These are phyloP conservation scores for Pichia exigua DNA, from an alignment of 805 yeast genomes.

Conservation along the genomic window DNA sequence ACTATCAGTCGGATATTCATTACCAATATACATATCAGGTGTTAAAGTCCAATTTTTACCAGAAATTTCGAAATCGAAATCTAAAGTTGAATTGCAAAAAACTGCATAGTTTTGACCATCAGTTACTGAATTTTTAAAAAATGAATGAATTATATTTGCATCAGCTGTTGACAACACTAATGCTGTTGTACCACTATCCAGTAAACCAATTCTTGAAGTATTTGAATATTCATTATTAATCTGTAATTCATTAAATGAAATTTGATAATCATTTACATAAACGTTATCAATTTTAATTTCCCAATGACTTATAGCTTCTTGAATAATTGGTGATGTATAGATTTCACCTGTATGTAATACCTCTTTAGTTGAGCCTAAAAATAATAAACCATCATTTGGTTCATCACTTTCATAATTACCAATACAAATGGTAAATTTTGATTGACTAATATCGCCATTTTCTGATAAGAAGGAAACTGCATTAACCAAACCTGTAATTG, in stretches of 20 bases:
- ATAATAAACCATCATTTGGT: conserved; percentile 34
- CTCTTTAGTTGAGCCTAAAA: conserved; percentile 34
- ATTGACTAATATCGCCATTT: conserved; percentile 28
- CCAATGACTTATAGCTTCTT: conserved; percentile 40
- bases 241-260: conserved; percentile 27
- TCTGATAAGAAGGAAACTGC: conserved; percentile 33
- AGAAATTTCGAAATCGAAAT: conserved; percentile 35
- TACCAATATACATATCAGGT: conserved; percentile 42
- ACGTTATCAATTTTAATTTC: conserved; percentile 35
- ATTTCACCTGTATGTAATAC: conserved; percentile 35
- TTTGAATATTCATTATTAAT: conserved; percentile 14
- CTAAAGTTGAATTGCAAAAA: conserved; percentile 41
- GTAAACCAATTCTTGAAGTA: conserved; percentile 35
- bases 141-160: conserved; percentile 46
- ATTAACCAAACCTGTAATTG: conserved; percentile 29
- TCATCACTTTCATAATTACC: conserved; percentile 26
- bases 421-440: conserved; percentile 39
- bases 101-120: conserved; percentile 61
- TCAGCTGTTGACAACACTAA: conserved; percentile 47
- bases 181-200: conserved; percentile 65
- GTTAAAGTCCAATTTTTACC: conserved; percentile 38
- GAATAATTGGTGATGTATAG: conserved; percentile 31
- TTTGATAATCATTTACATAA: conserved; percentile 28
- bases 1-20: conserved; percentile 31
- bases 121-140: conserved; percentile 39